These are phyloP conservation scores for Nasturtium officinale DNA, from an alignment of 345 rosid species.

Conservation along the genomic window DNA sequence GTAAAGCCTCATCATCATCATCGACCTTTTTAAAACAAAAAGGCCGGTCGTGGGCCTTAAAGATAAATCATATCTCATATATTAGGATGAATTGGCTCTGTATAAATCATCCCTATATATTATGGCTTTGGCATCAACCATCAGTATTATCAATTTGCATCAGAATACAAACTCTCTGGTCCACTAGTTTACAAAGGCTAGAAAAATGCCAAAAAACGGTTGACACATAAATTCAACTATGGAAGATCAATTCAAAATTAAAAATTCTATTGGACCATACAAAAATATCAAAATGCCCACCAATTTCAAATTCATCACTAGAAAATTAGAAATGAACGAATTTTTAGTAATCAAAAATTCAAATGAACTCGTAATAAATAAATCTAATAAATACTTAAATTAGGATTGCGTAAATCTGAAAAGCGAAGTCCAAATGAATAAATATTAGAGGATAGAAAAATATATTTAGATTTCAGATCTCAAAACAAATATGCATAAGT, in stretches of 20 bases:
- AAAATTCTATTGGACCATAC: neutral
- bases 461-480: constrained; percentile 20
- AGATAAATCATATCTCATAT: too few species aligned
- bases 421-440: neutral
- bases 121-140: too few species aligned
- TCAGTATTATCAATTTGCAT: too few species aligned
- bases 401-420: constrained; percentile 7
- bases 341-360: neutral
- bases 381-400: neutral
- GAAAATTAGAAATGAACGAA: constrained; percentile 1
- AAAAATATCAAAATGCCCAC: neutral
- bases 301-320: neutral
- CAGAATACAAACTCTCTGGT: neutral
- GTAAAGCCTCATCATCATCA: neutral
- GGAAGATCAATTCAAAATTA: neutral
- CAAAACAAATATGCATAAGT: neutral
- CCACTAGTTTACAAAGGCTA: constrained; percentile 20
- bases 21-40: neutral
- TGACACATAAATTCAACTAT: neutral
- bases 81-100: too few species aligned
- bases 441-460: neutral
- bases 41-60: neutral
- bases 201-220: constrained; percentile 11
- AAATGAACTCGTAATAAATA: constrained; percentile 1
- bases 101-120: too few species aligned